phyloP scores from a whole-genome alignment of 202 grass and related monocot genomes.

The Setaria italica region DNA sequence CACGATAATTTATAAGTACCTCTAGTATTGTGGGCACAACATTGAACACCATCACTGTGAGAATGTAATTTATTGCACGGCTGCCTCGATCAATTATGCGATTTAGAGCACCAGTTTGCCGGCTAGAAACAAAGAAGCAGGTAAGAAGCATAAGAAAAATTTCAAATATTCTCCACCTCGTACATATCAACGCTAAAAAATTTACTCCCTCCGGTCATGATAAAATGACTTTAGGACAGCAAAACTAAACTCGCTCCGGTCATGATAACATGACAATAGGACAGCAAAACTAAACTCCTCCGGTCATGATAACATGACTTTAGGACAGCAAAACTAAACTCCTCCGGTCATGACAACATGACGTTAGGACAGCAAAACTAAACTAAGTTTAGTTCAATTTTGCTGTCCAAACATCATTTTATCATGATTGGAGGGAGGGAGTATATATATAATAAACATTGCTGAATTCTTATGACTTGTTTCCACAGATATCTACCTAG shows the following conservation, averaged over 20 bases:
- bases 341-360: background rate
- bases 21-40: constrained; percentile 93
- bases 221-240: too few species aligned
- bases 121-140: constrained; percentile 71
- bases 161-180: constrained; percentile 25
- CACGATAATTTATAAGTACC: constrained; percentile 55
- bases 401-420: background rate
- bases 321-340: background rate
- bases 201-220: too few species aligned
- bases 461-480: constrained; percentile 16
- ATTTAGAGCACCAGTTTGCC: constrained; percentile 96
- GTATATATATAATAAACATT: background rate
- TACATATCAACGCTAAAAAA: constrained; percentile 3
- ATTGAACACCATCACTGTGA: constrained; percentile 98
- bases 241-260: too few species aligned
- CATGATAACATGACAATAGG: background rate
- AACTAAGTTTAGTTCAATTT: background rate
- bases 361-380: background rate
- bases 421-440: background rate
- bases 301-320: background rate
- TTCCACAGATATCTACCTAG: constrained; percentile 29
- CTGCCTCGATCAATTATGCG: constrained; percentile 98
- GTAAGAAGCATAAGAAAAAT: constrained; percentile 44
- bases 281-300: background rate
- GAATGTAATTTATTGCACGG: constrained; percentile 95